phyloP scores from a whole-genome alignment of 345 rosid genomes.

The Moringa oleifera region DNA sequence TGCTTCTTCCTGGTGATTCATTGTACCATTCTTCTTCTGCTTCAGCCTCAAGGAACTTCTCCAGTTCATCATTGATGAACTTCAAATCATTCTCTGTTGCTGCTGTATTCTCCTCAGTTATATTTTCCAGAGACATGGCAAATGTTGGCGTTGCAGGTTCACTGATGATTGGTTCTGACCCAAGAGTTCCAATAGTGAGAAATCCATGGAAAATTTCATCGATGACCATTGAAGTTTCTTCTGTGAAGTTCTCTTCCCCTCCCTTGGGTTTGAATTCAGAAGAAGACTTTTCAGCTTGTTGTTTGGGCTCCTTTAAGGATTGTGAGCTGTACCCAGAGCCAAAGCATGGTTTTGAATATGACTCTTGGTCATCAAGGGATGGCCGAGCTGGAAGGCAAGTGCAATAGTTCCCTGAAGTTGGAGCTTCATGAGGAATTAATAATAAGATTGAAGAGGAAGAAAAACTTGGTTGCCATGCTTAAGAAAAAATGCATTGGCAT shows the following conservation, averaged over 20 bases:
- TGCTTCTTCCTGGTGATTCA: conserved; percentile 62
- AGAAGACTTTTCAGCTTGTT: conserved; percentile 36
- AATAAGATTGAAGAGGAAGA: conserved; percentile 9
- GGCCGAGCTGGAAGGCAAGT: conserved; percentile 47
- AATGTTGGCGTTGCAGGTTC: conserved; percentile 75
- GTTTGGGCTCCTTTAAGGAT: conserved; percentile 25
- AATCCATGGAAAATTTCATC: conserved; percentile 70
- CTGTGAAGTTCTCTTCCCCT: conserved; percentile 22
- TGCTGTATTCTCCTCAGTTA: conserved; percentile 30
- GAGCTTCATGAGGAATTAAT: conserved; percentile 18
- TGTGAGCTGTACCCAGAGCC: conserved; percentile 33
- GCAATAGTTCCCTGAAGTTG: conserved; percentile 55
- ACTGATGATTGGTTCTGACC: conserved; percentile 41
- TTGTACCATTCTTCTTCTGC: conserved; percentile 53
- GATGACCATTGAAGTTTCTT: conserved; percentile 30
- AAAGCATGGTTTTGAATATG: conserved; percentile 31
- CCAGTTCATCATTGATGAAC: conserved; percentile 51
- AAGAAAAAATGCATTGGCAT: not conserved
- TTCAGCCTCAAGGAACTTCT: conserved; percentile 78
- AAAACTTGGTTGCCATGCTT: not conserved
- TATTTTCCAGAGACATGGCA: conserved; percentile 42
- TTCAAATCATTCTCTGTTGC: conserved; percentile 65
- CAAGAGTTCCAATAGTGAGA: conserved; percentile 88
- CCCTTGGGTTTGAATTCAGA: conserved; percentile 25
- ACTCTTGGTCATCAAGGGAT: conserved; percentile 39